These are phyloP conservation scores for Passiflora organensis DNA, from an alignment of 345 rosid genomes.

Conservation along the genomic window DNA sequence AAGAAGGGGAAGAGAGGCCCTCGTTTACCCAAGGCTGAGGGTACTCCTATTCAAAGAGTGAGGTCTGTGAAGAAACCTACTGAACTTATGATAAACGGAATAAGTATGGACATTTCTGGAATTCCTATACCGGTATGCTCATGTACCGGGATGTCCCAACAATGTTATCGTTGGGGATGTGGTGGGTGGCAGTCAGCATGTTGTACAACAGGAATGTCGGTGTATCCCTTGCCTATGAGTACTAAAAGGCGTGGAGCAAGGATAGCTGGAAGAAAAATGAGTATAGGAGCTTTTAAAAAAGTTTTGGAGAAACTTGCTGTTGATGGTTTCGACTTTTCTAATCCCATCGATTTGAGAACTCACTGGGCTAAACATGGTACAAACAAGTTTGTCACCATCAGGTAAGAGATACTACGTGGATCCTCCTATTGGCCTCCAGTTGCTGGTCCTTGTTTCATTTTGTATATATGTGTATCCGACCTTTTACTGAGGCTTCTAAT, in stretches of 20 bases:
- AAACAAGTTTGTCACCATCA: constrained; percentile 97
- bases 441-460: constrained; percentile 37
- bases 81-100: constrained; percentile 78
- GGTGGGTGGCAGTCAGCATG: constrained; percentile 99
- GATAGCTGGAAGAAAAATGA: constrained; percentile 98
- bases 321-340: constrained; percentile 73
- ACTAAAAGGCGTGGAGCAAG: constrained; percentile 93
- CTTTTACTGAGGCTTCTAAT: constrained; percentile 35
- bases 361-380: constrained; percentile 99
- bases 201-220: constrained; percentile 81
- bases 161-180: constrained; percentile 97
- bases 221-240: constrained; percentile 95
- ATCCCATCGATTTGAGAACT: constrained; percentile 77
- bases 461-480: constrained; percentile 35
- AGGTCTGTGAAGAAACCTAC: constrained; percentile 72
- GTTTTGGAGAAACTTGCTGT: constrained; percentile 91
- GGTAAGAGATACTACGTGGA: constrained; percentile 42
- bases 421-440: constrained; percentile 12
- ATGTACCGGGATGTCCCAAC: constrained; percentile 91
- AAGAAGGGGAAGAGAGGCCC: constrained; percentile 70
- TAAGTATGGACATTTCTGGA: constrained; percentile 78
- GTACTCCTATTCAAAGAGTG: constrained; percentile 39
- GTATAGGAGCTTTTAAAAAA: constrained; percentile 95
- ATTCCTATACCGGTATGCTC: constrained; percentile 90
- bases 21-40: constrained; percentile 41